Percentiles rank a stretch among this genome's conserved stretches.
These are phyloP conservation scores for Tetracentron sinense DNA, from an alignment of 164 flowering plant species.

Conservation along the genomic window DNA sequence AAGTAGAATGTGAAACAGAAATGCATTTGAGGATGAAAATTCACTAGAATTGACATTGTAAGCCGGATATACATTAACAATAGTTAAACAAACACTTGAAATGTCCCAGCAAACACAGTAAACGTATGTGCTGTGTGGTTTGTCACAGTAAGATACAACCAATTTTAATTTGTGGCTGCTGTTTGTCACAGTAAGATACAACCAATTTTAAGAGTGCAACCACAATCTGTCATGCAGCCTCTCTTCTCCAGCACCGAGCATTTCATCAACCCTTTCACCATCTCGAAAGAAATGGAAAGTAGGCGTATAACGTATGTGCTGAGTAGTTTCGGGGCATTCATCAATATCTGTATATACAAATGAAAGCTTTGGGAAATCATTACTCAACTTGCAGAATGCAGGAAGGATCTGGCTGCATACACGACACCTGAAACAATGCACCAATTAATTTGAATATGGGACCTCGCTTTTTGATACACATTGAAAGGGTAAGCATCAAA, in stretches of 20 bases:
- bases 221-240: conserved; percentile 86
- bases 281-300: conserved; percentile 89
- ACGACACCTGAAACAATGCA: conserved; percentile 61
- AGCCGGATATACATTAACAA: no score
- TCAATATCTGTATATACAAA: conserved; percentile 93
- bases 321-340: conserved; percentile 92
- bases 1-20: no score
- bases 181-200: background rate
- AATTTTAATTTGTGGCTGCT: no score
- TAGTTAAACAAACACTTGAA: no score
- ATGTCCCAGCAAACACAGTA: no score
- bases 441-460: background rate
- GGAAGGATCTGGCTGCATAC: conserved; percentile 89
- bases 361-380: conserved; percentile 62
- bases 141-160: no score
- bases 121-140: no score
- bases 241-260: conserved; percentile 91
- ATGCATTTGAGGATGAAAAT: no score
- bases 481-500: background rate
- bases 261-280: conserved; percentile 95
- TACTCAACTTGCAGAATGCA: conserved; percentile 63
- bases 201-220: conserved; percentile 59
- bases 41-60: no score
- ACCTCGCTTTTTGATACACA: background rate
- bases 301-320: conserved; percentile 81